These are phyloP conservation scores for Taphrina deformans DNA, from an alignment of 1,139 yeast genomes.

Conservation along the genomic window DNA sequence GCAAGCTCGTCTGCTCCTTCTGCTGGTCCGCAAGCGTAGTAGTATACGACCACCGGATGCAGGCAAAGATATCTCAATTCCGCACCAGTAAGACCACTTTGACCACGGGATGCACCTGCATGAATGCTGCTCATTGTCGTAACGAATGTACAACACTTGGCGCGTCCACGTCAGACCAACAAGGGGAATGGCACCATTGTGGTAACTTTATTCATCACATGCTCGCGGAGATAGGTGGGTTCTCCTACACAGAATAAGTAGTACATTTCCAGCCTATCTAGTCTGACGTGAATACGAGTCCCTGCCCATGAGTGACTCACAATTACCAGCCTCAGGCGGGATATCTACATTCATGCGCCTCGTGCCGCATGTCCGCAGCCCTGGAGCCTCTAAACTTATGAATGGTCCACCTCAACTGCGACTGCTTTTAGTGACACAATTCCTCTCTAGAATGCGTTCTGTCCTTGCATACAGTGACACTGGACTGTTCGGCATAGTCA, in stretches of 20 bases:
- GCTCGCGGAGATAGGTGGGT: too few relatives aligned
- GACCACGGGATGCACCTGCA: too few relatives aligned
- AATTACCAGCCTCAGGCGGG: neutral
- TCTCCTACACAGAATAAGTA: too few relatives aligned
- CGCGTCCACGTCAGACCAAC: neutral
- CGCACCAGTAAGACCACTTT: too few relatives aligned
- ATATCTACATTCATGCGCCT: constrained; percentile 1
- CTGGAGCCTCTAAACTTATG: neutral
- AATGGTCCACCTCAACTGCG: too few relatives aligned
- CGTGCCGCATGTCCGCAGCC: neutral
- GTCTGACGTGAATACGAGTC: neutral
- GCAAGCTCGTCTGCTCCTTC: too few relatives aligned
- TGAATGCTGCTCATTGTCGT: too few relatives aligned
- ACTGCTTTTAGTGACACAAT: neutral
- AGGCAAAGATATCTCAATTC: too few relatives aligned
- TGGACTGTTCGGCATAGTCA: neutral
- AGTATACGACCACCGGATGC: too few relatives aligned
- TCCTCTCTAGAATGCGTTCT: neutral
- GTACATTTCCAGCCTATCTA: too few relatives aligned
- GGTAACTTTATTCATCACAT: neutral
- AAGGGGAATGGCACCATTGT: neutral
- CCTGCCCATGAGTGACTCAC: neutral
- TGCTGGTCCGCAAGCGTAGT: too few relatives aligned
- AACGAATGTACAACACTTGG: neutral
- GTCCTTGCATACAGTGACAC: neutral